Evolutionary conservation across 257 asterid species (phyloP).

Genomic region (Plantago ovata): DNA sequence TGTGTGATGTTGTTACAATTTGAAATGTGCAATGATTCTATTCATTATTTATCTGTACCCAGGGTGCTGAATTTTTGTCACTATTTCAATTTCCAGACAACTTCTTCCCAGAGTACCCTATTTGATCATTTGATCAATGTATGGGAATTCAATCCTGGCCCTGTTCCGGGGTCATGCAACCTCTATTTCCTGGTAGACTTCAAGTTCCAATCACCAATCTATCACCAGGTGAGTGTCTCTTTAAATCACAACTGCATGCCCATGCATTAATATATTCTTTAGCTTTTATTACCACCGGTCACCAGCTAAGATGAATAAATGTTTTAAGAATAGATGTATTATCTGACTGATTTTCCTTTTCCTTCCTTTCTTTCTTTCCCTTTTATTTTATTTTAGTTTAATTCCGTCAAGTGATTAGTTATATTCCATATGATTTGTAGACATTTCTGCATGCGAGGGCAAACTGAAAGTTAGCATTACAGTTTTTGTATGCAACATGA

Average conservation of each 20-base stretch:
- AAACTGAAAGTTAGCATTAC: too few species aligned
- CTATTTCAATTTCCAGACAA: constrained; percentile 48
- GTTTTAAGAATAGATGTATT: too few species aligned
- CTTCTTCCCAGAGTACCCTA: constrained; percentile 65
- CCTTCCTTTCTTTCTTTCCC: neutral
- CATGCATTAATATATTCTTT: neutral
- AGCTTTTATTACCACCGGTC: neutral
- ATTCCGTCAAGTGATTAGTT: neutral
- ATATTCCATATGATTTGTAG: neutral
- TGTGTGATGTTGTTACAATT: neutral
- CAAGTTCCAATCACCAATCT: constrained; percentile 86
- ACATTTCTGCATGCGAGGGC: too few species aligned
- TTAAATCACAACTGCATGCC: neutral
- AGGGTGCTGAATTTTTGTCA: too few species aligned
- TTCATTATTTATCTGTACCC: too few species aligned
- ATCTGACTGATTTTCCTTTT: too few species aligned
- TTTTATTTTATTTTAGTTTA: too few species aligned
- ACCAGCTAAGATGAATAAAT: neutral
- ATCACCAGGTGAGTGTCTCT: constrained; percentile 54
- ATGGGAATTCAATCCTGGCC: constrained; percentile 96
- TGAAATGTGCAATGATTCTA: constrained; percentile 9
- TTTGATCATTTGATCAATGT: constrained; percentile 89
- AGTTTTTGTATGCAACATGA: too few species aligned
- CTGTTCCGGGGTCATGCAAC: constrained; percentile 77
- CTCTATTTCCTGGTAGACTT: constrained; percentile 87